Evolutionary conservation across 371 early-diverging fungal genomes (phyloP), one percentile per base, ranked within the genome.

Genomic region (Batkoa obscura): DNA sequence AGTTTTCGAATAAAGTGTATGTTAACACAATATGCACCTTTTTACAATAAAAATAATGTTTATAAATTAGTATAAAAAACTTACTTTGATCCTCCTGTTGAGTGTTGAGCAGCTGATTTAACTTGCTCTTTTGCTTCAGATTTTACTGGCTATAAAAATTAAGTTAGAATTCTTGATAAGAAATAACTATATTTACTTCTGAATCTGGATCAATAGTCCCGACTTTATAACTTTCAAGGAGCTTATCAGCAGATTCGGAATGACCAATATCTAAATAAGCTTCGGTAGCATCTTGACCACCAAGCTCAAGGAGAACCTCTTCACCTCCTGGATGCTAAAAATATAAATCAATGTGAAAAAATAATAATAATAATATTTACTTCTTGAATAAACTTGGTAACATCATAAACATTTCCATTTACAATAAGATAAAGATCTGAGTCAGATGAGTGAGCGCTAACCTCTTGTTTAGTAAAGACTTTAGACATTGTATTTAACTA

Each of bases 181-280:
- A 23, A 23, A 23, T 23, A 23, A 23, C 23, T 23, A 23, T 23
- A 37, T 10, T 13, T 53, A 53, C 53, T 12, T 34, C 39, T n/a
- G 53, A 53, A n/a, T 17, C 17, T 52, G 68, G 59, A 68, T 83
- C 75, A 33, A 86, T 68, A 43, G 82, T 75, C 53, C 93, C 95
- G 61, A 92, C 66, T 53, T 68, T 71, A 61, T 80, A 76, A 41
- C 72, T 68, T 51, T 73, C 64, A 55, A 95, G 70, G 59, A 90
- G 58, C 30, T 85, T 84, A 49, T 82, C 83, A 33, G 97, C 97
- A 61, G 90, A 90, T 23, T 88, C 84, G 36, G 88, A 86, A 72
- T 96, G 97, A 46, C 90, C 90, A 59, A 96, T 86, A 69, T 93
- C 94, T 56, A 93, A 91, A 68, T 94, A 96, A 48, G 90, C 85